phyloP scores from a whole-genome alignment of 2,329 filamentous ascomycete species.

The Scedosporium boydii region DNA sequence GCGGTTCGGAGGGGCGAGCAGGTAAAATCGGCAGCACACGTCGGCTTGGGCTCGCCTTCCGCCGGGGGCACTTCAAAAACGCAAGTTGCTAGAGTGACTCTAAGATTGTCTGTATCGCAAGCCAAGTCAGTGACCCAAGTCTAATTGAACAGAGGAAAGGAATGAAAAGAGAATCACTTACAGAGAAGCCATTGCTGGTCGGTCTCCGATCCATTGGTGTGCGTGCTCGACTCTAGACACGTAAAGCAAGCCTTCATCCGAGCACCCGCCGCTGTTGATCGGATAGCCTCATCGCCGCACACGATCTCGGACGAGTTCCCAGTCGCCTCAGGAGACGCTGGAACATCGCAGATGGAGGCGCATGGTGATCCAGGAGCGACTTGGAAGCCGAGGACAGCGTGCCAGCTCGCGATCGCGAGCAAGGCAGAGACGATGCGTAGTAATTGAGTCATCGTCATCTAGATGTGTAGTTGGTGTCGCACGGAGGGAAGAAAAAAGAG shows the following conservation, averaged over 20 bases:
- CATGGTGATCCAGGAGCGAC: not conserved
- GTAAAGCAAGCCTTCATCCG: not conserved
- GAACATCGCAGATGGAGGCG: not conserved
- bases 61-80: not conserved
- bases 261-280: not conserved
- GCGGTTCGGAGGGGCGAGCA: not conserved
- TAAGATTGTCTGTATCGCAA: not conserved
- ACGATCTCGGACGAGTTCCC: not conserved
- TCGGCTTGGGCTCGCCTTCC: not conserved
- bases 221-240: not conserved
- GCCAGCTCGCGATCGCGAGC: not conserved
- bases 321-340: not conserved
- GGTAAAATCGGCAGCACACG: not conserved
- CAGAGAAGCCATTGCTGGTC: not conserved
- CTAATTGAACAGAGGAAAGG: not conserved
- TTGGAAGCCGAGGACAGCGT: not conserved
- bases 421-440: not conserved
- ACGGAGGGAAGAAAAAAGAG: not conserved
- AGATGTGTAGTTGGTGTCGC: no score
- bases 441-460: not conserved
- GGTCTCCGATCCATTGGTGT: not conserved
- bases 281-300: not conserved
- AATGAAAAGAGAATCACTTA: not conserved
- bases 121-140: not conserved
- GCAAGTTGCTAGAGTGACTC: not conserved